Percentiles rank a stretch among this genome's conserved stretches.
These are phyloP conservation scores for Trametes maxima DNA, from an alignment of 768 basidiomycete species.

Conservation along the genomic window DNA sequence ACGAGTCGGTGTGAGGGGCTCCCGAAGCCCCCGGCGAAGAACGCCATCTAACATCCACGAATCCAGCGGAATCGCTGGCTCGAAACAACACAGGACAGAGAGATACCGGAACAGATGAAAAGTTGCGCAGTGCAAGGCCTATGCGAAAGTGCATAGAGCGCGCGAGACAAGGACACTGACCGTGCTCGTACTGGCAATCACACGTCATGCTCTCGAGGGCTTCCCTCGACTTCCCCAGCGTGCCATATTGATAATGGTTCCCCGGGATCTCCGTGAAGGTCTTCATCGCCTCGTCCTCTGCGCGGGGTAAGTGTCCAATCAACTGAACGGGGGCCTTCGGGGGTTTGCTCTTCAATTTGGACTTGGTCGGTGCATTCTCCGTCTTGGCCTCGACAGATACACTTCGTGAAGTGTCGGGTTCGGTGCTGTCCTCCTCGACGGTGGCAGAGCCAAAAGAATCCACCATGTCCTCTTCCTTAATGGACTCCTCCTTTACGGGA, in stretches of 20 bases:
- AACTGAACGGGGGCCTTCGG: conserved; percentile 56
- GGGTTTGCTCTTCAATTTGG: conserved; percentile 35
- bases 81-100: background rate
- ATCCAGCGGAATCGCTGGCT: background rate
- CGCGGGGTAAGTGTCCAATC: conserved; percentile 78
- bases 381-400: conserved; percentile 23
- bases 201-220: conserved; percentile 92
- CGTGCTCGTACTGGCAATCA: conserved; percentile 84
- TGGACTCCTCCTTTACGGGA: background rate
- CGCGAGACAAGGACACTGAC: conserved; percentile 52
- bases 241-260: conserved; percentile 87
- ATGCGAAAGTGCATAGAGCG: background rate
- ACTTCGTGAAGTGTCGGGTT: conserved; percentile 23
- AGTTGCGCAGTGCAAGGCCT: background rate
- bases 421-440: conserved; percentile 24
- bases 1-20: background rate
- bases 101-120: background rate
- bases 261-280: conserved; percentile 72
- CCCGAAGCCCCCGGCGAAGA: background rate
- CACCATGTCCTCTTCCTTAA: conserved; percentile 15
- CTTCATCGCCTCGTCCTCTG: conserved; percentile 68
- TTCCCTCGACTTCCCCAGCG: conserved; percentile 86
- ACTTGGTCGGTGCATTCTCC: conserved; percentile 31
- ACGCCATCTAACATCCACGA: background rate
- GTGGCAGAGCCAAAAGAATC: conserved; percentile 14